Base-by-base conservation (phyloP, 1,139 yeast species). In the Zhuliangozyma parablackwelliae region DNA sequence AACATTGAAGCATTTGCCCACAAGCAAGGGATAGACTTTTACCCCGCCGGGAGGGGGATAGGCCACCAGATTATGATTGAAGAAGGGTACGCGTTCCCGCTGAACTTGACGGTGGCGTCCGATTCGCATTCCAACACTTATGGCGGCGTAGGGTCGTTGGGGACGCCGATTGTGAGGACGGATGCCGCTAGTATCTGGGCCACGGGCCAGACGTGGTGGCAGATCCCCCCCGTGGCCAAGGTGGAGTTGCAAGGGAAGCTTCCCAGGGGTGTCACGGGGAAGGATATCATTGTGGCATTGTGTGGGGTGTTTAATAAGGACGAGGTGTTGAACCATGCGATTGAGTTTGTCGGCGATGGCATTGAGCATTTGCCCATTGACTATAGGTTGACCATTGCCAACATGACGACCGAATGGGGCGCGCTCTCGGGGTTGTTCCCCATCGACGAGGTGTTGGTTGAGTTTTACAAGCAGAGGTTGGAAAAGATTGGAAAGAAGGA, bases 351-450 rank as follows among this genome's bases (percentile, higher is more conserved):
- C 7, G 98, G 97, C 39, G 95, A 85, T 42, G 94, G 92, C 30
- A 72, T 92, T 21, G 67, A 73, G 30, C 72, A 77, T 44, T 70
- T 92, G 42, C 72, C 96, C 2, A 78, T 92, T 30, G 99, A 92
- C 60, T 90, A 87, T 63, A 78, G 99, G 57, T 74, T 92, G 48
- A 92, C 98, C 20, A 90, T 92, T 49, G 98, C 98, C 39, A 92
- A 92, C 58, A 92, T 92, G 99, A 92, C 98, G 35, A 92, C 99
- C 30, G 99, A 92, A 64, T 92, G 99, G 99, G 99, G 99, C 51
- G 98, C 99, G 1, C 71, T 92, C 11, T 85, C 96, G 6, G 99
- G 99, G 31, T 68, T 92, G 43, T 92, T 92, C 78, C 97, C 99
- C 5, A 89, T 92, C 16, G 99, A 92, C 58, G 69, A 77, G 21